Base-by-base conservation (phyloP, 106 monocot species). In the Acorus calamus region DNA sequence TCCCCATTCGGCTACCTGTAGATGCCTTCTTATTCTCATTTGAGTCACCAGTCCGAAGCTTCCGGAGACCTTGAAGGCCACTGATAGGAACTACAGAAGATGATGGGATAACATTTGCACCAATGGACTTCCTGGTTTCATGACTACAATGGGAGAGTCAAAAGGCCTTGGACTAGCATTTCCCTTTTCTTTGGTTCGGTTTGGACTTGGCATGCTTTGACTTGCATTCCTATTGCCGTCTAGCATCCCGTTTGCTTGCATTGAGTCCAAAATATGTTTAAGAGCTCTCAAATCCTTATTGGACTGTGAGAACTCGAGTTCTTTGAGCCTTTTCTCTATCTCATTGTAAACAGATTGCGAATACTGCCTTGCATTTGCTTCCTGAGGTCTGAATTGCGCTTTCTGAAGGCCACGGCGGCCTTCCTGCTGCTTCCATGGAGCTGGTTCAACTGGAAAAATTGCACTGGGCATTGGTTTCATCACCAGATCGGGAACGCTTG, bases 231-330 rank as follows among this genome's bases (percentile, higher is more conserved):
- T 72, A 55, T 73, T 72, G 14, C 42, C 68, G 56, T 82, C 76
- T 46, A 76, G 14, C 11, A 81, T 8, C 44, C 78, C 76, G 55
- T 86, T 85, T 14, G 79, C 79, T 61, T 75, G 75, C 64, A 85
- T 92, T 4, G 77, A 69, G 62, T 85, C 81, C 62, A 88, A 44
- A 52, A 88, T 85, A 44, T 82, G 84, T 60, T 87, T 92, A 50
- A 88, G 85, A 53, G 84, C 83, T 60, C 88, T 80, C 59, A 88
- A 74, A 52, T 94, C 86, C 68, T 80, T 84, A 63, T 77, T 90
- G 47, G 89, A 82, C 13, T 87, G 73, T 28, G 75, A 69, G 61
- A 87, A 78, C 48, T 87, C 80, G 8, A 86, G 81, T 52, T 89
- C 78, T 55, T 80, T 80, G 4, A 84, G 50, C 63, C 67, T 79